phyloP scores from a whole-genome alignment of 2,329 filamentous ascomycete species.

The Mycosphaerella arachidis region DNA sequence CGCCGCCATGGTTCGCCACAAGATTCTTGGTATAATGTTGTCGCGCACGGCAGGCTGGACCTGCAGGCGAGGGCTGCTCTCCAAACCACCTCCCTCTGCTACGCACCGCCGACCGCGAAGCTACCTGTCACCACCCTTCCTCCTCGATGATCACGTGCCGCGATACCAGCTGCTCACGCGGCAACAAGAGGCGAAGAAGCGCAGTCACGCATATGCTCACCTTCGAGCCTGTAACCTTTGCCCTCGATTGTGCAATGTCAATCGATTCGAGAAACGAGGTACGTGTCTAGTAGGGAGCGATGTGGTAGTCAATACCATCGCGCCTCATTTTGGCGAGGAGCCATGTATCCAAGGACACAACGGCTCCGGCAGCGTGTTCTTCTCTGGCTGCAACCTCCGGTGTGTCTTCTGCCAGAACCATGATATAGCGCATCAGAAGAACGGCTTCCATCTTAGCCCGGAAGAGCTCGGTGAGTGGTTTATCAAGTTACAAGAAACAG shows the following conservation, averaged over 20 bases:
- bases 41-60: neutral
- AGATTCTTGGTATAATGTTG: slow-evolving; percentile 9
- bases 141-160: slow-evolving; percentile 69
- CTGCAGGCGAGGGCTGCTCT: neutral
- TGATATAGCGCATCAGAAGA: slow-evolving; percentile 77
- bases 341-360: slow-evolving; percentile 79
- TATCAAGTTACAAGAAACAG: slow-evolving; percentile 72
- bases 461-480: slow-evolving; percentile 79
- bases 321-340: slow-evolving; percentile 80
- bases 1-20: neutral
- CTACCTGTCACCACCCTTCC: slow-evolving; percentile 57
- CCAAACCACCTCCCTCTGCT: neutral
- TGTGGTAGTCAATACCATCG: slow-evolving; percentile 77
- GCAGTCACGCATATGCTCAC: slow-evolving; percentile 68
- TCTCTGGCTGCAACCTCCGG: slow-evolving; percentile 69
- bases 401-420: slow-evolving; percentile 79
- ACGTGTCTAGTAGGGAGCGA: slow-evolving; percentile 71
- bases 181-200: slow-evolving; percentile 66
- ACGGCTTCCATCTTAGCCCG: slow-evolving; percentile 72
- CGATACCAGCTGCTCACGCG: slow-evolving; percentile 66
- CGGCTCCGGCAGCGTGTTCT: slow-evolving; percentile 76
- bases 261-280: slow-evolving; percentile 74
- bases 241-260: slow-evolving; percentile 70
- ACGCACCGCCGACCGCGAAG: slow-evolving; percentile 14
- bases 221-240: slow-evolving; percentile 77